Base-by-base conservation (phyloP, 192 early-diverging fungal species). In the Chytriomyces hyalinus region DNA sequence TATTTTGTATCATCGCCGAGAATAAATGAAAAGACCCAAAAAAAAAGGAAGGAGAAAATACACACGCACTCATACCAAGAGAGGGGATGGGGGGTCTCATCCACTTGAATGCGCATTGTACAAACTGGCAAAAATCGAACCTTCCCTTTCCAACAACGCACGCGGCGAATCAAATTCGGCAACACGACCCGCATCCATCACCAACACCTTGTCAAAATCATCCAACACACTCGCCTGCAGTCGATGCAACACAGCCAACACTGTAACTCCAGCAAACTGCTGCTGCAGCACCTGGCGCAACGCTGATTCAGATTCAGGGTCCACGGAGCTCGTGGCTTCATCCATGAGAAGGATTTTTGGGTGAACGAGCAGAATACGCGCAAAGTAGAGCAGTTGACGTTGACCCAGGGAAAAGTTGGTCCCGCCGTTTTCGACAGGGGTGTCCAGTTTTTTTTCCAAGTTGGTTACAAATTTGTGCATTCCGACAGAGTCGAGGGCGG, bases 201-300 rank as follows among this genome's bases (percentile, higher is more conserved):
- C 93, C 68, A 95, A 70, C 24, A 95, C 86, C 15, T 92, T 88
- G 78, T 95, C 93, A 77, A 94, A 95, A 78, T 92, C 92, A 7
- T 91, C 91, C 49, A 97, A 88, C 36, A 36, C 36, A 36, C 36
- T 36, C 0, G 95, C 94, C 65, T 90, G 84, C 66, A 95, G 77
- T 80, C 94, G 88, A 76, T 96, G 95, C 6, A 94, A 94, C 78
- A 96, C 92, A 49, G 91, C 91, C 45, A 96, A 77, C 48, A 96
- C 81, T 2, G 94, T 92, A 4, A 50, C 26, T 6, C 68, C 57
- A 5, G 47, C 24, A 90, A 92, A 78, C 85, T 82, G 62, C 43
- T 82, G 66, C 11, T 48, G 53, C 57, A 85, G 75, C 78, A 86
- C 60, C 84, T 84, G 28, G 67, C 84, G 94, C 61, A 96, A 92